Evolutionary conservation across 1,284 basidiomycete species (phyloP).

Genomic region (Bjerkandera adusta): DNA sequence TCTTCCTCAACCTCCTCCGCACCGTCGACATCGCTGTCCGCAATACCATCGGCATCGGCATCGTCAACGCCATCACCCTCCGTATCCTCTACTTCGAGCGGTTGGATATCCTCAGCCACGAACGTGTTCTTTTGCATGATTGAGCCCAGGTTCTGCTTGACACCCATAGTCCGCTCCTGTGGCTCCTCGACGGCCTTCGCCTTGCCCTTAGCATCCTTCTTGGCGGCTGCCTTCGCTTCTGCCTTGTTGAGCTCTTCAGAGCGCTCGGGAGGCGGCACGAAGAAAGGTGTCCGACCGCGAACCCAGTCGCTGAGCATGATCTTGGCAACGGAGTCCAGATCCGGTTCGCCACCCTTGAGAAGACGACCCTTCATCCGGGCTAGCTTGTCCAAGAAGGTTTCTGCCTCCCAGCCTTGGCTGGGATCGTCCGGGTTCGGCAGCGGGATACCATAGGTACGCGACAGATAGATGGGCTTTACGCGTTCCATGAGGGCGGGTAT

Average conservation of each 20-base stretch:
- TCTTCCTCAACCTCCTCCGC: conserved; percentile 9
- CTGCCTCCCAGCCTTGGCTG: conserved; percentile 61
- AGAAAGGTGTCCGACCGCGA: conserved; percentile 90
- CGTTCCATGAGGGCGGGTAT: conserved; percentile 87
- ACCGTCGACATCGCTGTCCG: conserved; percentile 1
- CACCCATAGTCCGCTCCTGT: conserved; percentile 41
- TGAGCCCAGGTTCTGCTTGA: conserved; percentile 72
- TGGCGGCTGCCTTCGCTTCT: conserved; percentile 57
- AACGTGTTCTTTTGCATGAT: conserved; percentile 87
- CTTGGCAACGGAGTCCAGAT: conserved; percentile 90
- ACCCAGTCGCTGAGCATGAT: conserved; percentile 98
- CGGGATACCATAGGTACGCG: conserved; percentile 84
- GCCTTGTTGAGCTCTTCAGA: conserved; percentile 63
- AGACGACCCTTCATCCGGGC: conserved; percentile 92
- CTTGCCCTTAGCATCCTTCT: conserved; percentile 35
- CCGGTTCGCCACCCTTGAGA: conserved; percentile 93
- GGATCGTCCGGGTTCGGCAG: conserved; percentile 57
- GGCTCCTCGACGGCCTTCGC: conserved; percentile 33
- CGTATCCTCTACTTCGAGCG: conserved; percentile 43
- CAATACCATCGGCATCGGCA: conserved; percentile 8
- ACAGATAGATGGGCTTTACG: conserved; percentile 91
- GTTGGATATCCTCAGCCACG: conserved; percentile 67
- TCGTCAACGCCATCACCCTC: conserved; percentile 8
- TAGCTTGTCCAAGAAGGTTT: conserved; percentile 82
- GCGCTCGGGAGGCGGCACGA: conserved; percentile 78